A percentile compares a stretch with the other conserved stretches of the same genome.
These are phyloP conservation scores for Saccharum hybrid DNA, from an alignment of 202 grass and related monocot species.

Conservation along the genomic window DNA sequence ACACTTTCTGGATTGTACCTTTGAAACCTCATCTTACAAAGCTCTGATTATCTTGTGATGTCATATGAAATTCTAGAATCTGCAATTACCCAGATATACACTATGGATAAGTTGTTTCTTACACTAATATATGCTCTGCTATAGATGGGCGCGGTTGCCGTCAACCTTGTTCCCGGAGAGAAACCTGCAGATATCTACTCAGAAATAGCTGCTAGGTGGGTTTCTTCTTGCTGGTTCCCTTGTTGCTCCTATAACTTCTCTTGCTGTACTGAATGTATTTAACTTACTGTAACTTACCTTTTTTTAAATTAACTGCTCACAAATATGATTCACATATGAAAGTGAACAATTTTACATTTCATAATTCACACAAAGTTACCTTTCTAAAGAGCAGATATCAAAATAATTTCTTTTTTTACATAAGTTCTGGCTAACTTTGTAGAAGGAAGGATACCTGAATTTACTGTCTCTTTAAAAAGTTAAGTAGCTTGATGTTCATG, in stretches of 20 bases:
- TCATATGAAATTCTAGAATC: constrained; percentile 21
- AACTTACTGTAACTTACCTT: neutral
- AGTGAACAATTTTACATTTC: constrained; percentile 13
- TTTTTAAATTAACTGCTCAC: neutral
- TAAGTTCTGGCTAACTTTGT: neutral
- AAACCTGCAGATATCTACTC: constrained; percentile 97
- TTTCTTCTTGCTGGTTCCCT: constrained; percentile 8
- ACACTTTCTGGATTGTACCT: neutral
- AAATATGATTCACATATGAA: neutral
- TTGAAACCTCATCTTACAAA: neutral
- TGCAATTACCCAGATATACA: constrained; percentile 37
- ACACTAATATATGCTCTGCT: constrained; percentile 31
- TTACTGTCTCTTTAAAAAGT: constrained; percentile 19
- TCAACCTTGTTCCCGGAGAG: constrained; percentile 87
- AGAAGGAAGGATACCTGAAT: constrained; percentile 18
- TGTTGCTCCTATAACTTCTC: neutral
- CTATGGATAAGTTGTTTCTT: constrained; percentile 5
- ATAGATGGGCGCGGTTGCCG: constrained; percentile 84
- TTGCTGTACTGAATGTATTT: constrained; percentile 24
- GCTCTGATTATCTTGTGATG: neutral
- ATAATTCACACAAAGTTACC: neutral
- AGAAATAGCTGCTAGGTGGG: constrained; percentile 84
- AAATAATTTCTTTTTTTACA: constrained; percentile 10
- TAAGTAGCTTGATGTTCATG: neutral
- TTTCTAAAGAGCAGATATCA: constrained; percentile 2